phyloP scores from a whole-genome alignment of 768 basidiomycete species.

The Termitomyces bulborhizus region DNA sequence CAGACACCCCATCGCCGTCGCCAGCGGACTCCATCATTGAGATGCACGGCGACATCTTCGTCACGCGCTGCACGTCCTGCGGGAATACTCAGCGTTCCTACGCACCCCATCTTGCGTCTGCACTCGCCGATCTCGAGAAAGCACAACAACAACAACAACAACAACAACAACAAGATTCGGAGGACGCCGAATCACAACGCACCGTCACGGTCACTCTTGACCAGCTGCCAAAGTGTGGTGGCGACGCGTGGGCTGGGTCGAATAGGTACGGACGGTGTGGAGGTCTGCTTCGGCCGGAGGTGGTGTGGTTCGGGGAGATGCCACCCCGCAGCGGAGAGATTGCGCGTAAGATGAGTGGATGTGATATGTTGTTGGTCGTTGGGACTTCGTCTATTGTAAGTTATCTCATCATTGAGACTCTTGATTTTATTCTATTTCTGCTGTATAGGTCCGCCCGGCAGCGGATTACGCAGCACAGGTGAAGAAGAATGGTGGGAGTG shows the following conservation, averaged over 20 bases:
- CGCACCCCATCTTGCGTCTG: slow-evolving; percentile 23
- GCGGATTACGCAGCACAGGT: slow-evolving; percentile 27
- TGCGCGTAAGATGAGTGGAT: slow-evolving; percentile 21
- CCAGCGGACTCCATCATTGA: slow-evolving; percentile 24
- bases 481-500: slow-evolving; percentile 26
- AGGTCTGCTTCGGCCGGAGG: slow-evolving; percentile 31
- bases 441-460: slow-evolving; percentile 27
- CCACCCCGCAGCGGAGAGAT: slow-evolving; percentile 29
- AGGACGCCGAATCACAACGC: slow-evolving; percentile 11
- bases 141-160: background rate
- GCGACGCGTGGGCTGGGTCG: slow-evolving; percentile 17
- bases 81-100: slow-evolving; percentile 20
- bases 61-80: slow-evolving; percentile 33
- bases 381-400: slow-evolving; percentile 39
- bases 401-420: background rate
- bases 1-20: background rate
- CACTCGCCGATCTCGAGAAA: slow-evolving; percentile 24
- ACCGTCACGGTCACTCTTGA: slow-evolving; percentile 9
- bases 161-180: background rate
- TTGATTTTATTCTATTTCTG: background rate
- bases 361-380: slow-evolving; percentile 34
- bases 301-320: slow-evolving; percentile 42
- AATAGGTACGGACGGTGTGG: slow-evolving; percentile 26
- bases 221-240: slow-evolving; percentile 25
- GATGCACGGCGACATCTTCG: slow-evolving; percentile 47